Base-by-base conservation (phyloP, 1,139 yeast species). In the Diutina pseudorugosa region DNA sequence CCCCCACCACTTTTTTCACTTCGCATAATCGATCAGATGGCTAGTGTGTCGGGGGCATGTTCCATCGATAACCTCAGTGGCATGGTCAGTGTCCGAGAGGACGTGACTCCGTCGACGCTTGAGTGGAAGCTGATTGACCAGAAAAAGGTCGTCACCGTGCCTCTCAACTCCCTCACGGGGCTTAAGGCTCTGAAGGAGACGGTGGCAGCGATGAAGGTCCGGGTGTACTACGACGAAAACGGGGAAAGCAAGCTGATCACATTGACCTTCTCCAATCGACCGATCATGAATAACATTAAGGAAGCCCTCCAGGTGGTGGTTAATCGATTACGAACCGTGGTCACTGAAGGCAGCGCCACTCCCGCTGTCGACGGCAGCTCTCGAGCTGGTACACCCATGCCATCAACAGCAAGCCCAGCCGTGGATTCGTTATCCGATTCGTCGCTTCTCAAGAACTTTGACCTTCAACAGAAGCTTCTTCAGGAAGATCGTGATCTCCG, bases 181-280 rank as follows among this genome's bases (percentile, higher is more conserved):
- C 66, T 89, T 42, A 89, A 85, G 62, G 95, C 91, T 1, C 80
- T 95, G 1, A 85, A 88, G 23, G 84, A 85, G 12, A 70, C 80
- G 0, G 73, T 82, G 40, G 85, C 85, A 19, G 84, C 83, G 61
- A 80, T 85, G 82, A 79, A 82, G 67, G 66, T 89, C 52, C 80
- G 80, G 62, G 69, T 89, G 27, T 68, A 78, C 12, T 76, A 81
- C 47, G 54, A 53, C 6, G 33, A 33, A 9, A 57, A 55, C 41
- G 76, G 67, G 3, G 74, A 70, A 5, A 72, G 68, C 7, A 76
- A 76, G 56, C 75, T 80, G n/a, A 64, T 72, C 18, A 71, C 72
- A 48, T 80, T 88, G 57, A 70, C 85, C 0, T 88, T 88, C 66
- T 82, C 77, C 54, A 84, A 83, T 61, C 69, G 94, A 55, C 81